Conservation (phyloP, 1,139 yeast species). For the Maudiozyma humilis region DNA sequence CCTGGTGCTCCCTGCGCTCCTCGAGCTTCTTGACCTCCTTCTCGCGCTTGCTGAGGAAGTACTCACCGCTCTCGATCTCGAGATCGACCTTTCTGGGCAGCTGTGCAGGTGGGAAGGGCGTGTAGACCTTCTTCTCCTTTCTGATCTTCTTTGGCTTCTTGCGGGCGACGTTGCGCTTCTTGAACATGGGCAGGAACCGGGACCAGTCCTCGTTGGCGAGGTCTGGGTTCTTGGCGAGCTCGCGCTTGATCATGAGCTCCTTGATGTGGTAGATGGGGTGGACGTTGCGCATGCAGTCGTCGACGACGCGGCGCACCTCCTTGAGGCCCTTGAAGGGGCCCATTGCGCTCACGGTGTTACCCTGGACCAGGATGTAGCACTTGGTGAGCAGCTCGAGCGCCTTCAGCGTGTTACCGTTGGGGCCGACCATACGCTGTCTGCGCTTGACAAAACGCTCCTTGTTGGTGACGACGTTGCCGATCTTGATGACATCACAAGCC, state of each 20-base stretch:
- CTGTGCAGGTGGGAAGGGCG: slow-evolving; percentile 99
- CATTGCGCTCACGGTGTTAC: slow-evolving; percentile 95
- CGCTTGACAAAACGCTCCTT: slow-evolving; percentile 92
- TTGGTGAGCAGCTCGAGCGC: slow-evolving; percentile 88
- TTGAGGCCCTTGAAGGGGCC: slow-evolving; percentile 93
- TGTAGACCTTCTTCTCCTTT: slow-evolving; percentile 77
- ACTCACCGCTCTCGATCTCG: slow-evolving; percentile 97
- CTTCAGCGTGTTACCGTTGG: slow-evolving; percentile 91
- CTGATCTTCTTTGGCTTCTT: slow-evolving; percentile 67
- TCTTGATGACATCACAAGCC: slow-evolving; percentile 94
- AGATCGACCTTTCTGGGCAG: slow-evolving; percentile 94
- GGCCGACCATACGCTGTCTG: slow-evolving; percentile 94
- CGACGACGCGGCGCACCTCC: slow-evolving; percentile 87
- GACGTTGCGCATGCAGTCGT: slow-evolving; percentile 92
- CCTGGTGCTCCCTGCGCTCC: slow-evolving; percentile 74
- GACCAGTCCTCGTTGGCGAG: slow-evolving; percentile 96
- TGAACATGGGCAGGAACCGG: slow-evolving; percentile 91
- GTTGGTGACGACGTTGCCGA: slow-evolving; percentile 79
- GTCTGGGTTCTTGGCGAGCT: slow-evolving; percentile 88
- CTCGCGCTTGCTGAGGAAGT: slow-evolving; percentile 81
- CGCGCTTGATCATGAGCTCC: slow-evolving; percentile 95
- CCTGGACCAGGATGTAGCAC: slow-evolving; percentile 93
- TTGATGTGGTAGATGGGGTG: slow-evolving; percentile 97
- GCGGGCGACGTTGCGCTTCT: slow-evolving; percentile 91
- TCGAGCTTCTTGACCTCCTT: slow-evolving; percentile 64